Evolutionary conservation across 306 rosid species (phyloP).

Genomic region (Cucumis hystrix): DNA sequence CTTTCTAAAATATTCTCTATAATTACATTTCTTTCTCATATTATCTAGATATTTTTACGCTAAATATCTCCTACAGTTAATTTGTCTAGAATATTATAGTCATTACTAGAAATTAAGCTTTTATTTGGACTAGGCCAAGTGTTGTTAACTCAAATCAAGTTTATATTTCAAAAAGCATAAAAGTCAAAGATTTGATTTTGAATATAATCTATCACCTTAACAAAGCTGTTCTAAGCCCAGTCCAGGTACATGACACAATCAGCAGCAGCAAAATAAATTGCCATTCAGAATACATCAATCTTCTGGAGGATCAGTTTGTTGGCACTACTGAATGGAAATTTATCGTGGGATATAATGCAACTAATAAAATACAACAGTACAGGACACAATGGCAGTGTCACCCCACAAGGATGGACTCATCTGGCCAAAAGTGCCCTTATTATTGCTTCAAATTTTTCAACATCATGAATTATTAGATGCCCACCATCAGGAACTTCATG

Average conservation of each 20-base stretch:
- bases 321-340: background rate
- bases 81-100: too few relatives aligned
- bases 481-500: constrained; percentile 61
- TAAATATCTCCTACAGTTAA: too few relatives aligned
- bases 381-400: background rate
- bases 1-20: too few relatives aligned
- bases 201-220: background rate
- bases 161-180: background rate
- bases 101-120: too few relatives aligned
- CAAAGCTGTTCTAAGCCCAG: background rate
- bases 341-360: background rate
- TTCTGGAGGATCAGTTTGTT: background rate
- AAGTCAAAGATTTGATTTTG: background rate
- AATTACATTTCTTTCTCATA: too few relatives aligned
- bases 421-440: constrained; percentile 41
- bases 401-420: background rate
- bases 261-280: background rate
- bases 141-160: too few relatives aligned
- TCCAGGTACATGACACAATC: background rate
- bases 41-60: too few relatives aligned
- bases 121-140: too few relatives aligned
- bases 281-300: background rate
- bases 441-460: constrained; percentile 27
- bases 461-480: constrained; percentile 28
- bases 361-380: background rate